Base-by-base conservation (phyloP, 225 moss, liverwort and hornwort genomes). In the Takakia lepidozioides region DNA sequence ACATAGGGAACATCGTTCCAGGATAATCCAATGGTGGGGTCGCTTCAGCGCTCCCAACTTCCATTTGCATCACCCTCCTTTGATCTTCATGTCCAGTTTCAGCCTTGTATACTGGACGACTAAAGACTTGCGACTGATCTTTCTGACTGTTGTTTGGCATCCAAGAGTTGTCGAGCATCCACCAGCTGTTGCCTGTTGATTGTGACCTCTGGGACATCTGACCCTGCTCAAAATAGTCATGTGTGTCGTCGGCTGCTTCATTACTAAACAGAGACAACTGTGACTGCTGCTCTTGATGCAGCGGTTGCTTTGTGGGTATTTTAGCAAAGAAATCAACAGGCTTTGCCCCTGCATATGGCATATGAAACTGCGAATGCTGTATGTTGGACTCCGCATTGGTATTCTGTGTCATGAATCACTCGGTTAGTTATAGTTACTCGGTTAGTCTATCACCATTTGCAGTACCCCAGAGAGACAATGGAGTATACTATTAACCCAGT, bases 291-390 rank as follows among this genome's bases (percentile, higher is more conserved):
- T 79, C 80, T 66, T 74, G 74, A 27, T 84, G 78, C 36, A 75
- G 81, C n/a, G 72, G 71, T 25, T 82, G 85, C 66, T 98, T 78
- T 16, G 68, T 46, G 5, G 60, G 82, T 38, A 72, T 82, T 63
- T 87, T 87, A 43, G 95, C 87, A 49, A 98, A 90, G 63, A 87
- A 91, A 51, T 91, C 87, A 37, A 90, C 62, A 15, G 95, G 87
- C 59, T 80, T 90, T 27, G 81, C 86, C 13, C 74, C 78, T 60
- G 90, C 73, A 44, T 72, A 87, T n/a, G 82, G 69, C 43, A 83
- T 66, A 41, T 87, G 85, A 44, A 77, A 91, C 38, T 85, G 82
- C 15, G 74, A 54, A 24, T 90, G 78, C 11, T 75, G 88, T 38
- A 69, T 56, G 62, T 88, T 75, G 46, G 90, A 50, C 41, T 75